These are phyloP conservation scores for Musa troglodytarum DNA, from an alignment of 176 grass and related monocot species.

Conservation along the genomic window DNA sequence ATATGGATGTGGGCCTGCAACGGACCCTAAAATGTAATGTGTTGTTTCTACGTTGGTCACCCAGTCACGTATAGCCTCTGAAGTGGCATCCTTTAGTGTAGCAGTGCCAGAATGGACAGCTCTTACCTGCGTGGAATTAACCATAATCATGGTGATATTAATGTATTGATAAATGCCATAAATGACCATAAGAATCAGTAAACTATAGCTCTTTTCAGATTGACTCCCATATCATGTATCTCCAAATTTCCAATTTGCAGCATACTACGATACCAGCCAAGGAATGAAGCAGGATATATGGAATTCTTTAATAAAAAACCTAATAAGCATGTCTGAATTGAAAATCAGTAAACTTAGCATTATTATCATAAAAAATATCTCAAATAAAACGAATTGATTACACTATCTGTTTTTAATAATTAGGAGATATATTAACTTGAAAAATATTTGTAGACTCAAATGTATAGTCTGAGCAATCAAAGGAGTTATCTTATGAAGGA, in stretches of 20 bases:
- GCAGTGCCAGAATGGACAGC: constrained; percentile 81
- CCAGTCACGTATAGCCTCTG: constrained; percentile 93
- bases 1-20: constrained; percentile 88
- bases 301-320: too few species aligned
- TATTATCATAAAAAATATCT: too few species aligned
- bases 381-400: too few species aligned
- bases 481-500: neutral
- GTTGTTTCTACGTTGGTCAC: constrained; percentile 85
- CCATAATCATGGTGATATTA: neutral
- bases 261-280: neutral
- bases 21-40: constrained; percentile 88
- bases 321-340: too few species aligned
- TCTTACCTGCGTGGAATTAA: constrained; percentile 51
- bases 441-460: too few species aligned
- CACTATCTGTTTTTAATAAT: too few species aligned
- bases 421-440: too few species aligned
- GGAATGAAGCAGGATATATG: neutral
- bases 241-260: neutral
- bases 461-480: neutral
- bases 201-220: neutral
- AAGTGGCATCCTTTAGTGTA: constrained; percentile 94
- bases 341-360: too few species aligned
- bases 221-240: neutral
- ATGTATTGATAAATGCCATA: neutral
- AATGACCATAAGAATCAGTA: neutral